A percentile compares a stretch with the other conserved stretches of the same genome.
Conservation (phyloP, 2,329 filamentous ascomycete genomes). For the Plenodomus lindquistii region DNA sequence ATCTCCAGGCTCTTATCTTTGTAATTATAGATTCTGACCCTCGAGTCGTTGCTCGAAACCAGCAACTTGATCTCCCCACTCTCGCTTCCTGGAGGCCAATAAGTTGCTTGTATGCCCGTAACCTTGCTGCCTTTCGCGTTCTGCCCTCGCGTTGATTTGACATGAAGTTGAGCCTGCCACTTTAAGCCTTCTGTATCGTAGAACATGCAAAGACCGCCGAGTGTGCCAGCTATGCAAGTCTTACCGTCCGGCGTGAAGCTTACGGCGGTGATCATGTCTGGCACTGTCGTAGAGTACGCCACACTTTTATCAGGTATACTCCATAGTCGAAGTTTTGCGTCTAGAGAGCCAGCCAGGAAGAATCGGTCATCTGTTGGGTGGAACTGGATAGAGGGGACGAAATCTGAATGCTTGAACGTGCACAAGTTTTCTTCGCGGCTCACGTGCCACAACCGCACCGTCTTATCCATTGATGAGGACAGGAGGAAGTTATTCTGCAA, state of each 20-base stretch:
- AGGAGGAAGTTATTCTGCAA: conserved; percentile 85
- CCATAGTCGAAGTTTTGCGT: conserved; percentile 87
- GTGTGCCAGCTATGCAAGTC: conserved; percentile 82
- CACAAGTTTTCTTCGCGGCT: conserved; percentile 84
- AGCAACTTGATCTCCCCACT: conserved; percentile 78
- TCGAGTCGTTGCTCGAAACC: conserved; percentile 92
- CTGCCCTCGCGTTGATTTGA: conserved; percentile 88
- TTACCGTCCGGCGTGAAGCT: conserved; percentile 92
- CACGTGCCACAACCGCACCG: conserved; percentile 90
- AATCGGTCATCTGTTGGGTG: conserved; percentile 95
- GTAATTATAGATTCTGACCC: conserved; percentile 86
- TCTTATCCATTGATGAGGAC: conserved; percentile 98
- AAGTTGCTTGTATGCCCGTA: conserved; percentile 82
- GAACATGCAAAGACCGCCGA: conserved; percentile 84
- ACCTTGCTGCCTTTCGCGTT: conserved; percentile 98
- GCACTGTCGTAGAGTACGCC: conserved; percentile 74
- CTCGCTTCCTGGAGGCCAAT: conserved; percentile 59
- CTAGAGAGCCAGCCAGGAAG: conserved; percentile 90
- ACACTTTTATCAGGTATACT: conserved; percentile 97
- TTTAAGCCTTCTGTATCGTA: conserved; percentile 92
- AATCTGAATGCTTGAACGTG: conserved; percentile 92
- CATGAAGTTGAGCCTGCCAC: conserved; percentile 82
- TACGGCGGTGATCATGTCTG: conserved; percentile 91
- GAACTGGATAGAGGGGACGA: conserved; percentile 92
- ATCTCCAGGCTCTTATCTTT: conserved; percentile 81